Conservation (phyloP, 805 yeast genomes). For the Candida endomychidarum region DNA sequence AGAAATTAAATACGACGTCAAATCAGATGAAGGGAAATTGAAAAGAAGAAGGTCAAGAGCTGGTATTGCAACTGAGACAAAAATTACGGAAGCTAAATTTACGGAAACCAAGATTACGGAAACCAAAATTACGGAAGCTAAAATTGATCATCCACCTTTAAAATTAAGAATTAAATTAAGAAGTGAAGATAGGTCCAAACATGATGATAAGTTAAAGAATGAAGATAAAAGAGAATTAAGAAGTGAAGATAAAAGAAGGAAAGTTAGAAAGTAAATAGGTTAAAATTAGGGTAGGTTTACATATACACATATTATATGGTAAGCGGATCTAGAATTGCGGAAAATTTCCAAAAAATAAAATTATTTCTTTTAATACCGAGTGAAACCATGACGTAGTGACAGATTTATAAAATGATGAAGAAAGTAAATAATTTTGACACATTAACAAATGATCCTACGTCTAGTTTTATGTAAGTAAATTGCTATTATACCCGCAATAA, state of each 20-base stretch:
- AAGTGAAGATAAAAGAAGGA: constrained; percentile 14
- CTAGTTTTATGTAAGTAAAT: no score
- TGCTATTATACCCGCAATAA: neutral
- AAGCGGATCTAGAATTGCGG: constrained; percentile 2
- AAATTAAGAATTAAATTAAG: constrained; percentile 14
- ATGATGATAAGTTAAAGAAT: constrained; percentile 3
- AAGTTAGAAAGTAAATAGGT: constrained; percentile 5
- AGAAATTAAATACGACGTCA: no score
- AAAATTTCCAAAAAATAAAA: neutral
- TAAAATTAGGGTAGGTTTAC: neutral
- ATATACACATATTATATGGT: neutral
- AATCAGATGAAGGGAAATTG: constrained; percentile 11
- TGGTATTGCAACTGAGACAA: constrained; percentile 12
- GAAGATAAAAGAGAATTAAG: constrained; percentile 7
- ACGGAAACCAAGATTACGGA: constrained; percentile 2
- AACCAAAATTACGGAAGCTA: constrained; percentile 1
- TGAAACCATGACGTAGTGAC: neutral
- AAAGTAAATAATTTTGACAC: no score
- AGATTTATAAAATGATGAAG: no score
- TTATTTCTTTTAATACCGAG: no score
- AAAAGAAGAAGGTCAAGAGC: constrained; percentile 18
- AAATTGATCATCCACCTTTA: constrained; percentile 10
- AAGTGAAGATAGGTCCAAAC: constrained; percentile 14
- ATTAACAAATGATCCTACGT: no score
- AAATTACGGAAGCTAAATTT: no score